Evolutionary conservation across 768 basidiomycete genomes (phyloP).

Genomic region (Pleurotus sapidus): DNA sequence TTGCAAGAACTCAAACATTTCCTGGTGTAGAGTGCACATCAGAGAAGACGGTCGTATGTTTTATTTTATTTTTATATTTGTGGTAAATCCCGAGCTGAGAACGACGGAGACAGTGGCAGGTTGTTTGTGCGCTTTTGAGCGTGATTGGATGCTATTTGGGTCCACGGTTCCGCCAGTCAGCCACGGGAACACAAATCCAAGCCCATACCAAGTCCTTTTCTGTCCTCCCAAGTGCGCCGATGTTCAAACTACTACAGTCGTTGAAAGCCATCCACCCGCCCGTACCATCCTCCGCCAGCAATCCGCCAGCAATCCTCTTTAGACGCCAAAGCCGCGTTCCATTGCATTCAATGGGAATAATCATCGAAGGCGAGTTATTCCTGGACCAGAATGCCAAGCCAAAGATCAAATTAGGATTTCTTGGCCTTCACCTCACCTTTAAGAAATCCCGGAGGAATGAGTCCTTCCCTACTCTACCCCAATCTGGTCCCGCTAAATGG

Average conservation of each 20-base stretch:
- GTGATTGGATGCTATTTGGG: conserved; percentile 33
- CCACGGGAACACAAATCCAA: conserved; percentile 8
- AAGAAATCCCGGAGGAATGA: conserved; percentile 4
- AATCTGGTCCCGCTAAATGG: conserved; percentile 1
- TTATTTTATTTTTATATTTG: not conserved
- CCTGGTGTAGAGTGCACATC: too few relatives aligned
- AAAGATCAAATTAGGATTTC: conserved; percentile 8
- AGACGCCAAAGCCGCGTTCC: not conserved
- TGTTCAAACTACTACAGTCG: not conserved
- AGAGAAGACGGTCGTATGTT: too few relatives aligned
- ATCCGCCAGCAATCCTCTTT: not conserved
- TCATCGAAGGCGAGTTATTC: conserved; percentile 4
- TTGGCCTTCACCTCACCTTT: conserved; percentile 9
- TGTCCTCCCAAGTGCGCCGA: too few relatives aligned
- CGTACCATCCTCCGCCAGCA: not conserved
- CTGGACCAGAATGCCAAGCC: conserved; percentile 3
- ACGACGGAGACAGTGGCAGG: not conserved
- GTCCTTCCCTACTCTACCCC: conserved; percentile 1
- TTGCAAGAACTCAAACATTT: too few relatives aligned
- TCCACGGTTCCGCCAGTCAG: conserved; percentile 17
- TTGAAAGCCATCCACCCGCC: too few relatives aligned
- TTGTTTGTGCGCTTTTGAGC: conserved; percentile 13
- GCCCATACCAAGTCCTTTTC: conserved; percentile 1
- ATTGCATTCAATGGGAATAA: conserved; percentile 5
- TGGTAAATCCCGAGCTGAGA: not conserved